These are phyloP conservation scores for Geotrichum histeridarum DNA, from an alignment of 1,139 yeast species.

Conservation along the genomic window DNA sequence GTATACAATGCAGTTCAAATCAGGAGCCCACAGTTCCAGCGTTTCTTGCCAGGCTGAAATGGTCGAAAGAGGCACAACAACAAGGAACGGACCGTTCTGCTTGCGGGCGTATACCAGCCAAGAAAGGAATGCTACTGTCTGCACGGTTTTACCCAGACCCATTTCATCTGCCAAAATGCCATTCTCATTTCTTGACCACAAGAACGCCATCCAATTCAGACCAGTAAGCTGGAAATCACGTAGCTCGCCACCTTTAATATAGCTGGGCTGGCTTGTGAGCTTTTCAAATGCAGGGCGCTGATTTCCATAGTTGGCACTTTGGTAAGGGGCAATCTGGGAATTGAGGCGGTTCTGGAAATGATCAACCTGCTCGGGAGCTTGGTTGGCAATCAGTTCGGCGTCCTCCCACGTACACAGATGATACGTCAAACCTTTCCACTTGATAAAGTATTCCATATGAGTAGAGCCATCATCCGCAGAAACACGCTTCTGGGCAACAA, in stretches of 20 bases:
- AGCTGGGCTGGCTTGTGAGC: constrained; percentile 77
- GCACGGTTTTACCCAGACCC: constrained; percentile 98
- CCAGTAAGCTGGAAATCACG: constrained; percentile 98
- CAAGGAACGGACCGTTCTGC: constrained; percentile 94
- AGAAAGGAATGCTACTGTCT: constrained; percentile 87
- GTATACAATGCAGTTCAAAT: constrained; percentile 83
- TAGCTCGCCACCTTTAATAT: constrained; percentile 84
- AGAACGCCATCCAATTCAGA: constrained; percentile 97
- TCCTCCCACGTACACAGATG: constrained; percentile 98
- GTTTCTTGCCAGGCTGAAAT: constrained; percentile 99
- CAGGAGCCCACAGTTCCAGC: constrained; percentile 96
- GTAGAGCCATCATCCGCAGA: constrained; percentile 55
- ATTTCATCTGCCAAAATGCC: constrained; percentile 98
- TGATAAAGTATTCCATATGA: constrained; percentile 74
- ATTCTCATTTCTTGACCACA: constrained; percentile 96
- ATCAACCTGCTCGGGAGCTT: constrained; percentile 80
- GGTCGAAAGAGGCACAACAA: constrained; percentile 94
- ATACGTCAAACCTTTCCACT: constrained; percentile 90
- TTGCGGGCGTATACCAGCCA: constrained; percentile 93
- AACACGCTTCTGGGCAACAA: constrained; percentile 79
- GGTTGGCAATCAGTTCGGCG: constrained; percentile 76
- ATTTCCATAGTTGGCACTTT: constrained; percentile 70
- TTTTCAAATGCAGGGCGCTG: constrained; percentile 88
- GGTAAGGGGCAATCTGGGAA: constrained; percentile 77
- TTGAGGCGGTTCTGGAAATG: constrained; percentile 76